Conservation (phyloP, 1,139 yeast species). For the Schwanniomyces etchellsii region DNA sequence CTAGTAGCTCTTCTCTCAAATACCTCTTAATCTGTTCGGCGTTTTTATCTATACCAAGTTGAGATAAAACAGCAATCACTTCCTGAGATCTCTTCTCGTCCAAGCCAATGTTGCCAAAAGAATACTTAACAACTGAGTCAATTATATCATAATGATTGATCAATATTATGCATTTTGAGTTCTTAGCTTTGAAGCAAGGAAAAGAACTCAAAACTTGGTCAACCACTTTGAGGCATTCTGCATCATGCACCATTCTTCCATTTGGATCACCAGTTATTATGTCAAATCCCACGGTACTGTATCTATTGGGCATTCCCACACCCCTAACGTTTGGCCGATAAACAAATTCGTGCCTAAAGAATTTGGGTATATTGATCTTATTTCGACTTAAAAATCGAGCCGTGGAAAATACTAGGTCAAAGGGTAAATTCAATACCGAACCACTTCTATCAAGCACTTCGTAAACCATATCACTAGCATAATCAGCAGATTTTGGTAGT, state of each 20-base stretch:
- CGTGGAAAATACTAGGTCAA: slow-evolving; percentile 82
- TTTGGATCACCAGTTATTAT: slow-evolving; percentile 51
- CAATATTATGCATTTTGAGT: slow-evolving; percentile 48
- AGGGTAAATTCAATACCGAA: slow-evolving; percentile 79
- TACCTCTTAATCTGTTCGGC: slow-evolving; percentile 60
- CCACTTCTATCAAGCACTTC: slow-evolving; percentile 85
- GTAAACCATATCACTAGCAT: slow-evolving; percentile 59
- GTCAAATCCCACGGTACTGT: slow-evolving; percentile 83
- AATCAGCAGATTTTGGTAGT: slow-evolving; percentile 78
- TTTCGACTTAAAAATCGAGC: slow-evolving; percentile 75
- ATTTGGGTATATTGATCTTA: slow-evolving; percentile 51
- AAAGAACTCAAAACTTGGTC: slow-evolving; percentile 64
- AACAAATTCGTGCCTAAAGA: slow-evolving; percentile 74
- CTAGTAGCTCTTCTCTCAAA: slow-evolving; percentile 63
- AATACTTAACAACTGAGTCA: slow-evolving; percentile 56
- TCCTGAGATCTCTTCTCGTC: slow-evolving; percentile 55
- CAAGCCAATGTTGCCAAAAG: slow-evolving; percentile 71
- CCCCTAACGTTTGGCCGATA: slow-evolving; percentile 57
- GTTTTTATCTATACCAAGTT: slow-evolving; percentile 66
- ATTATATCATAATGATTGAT: slow-evolving; percentile 78
- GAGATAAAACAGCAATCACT: slow-evolving; percentile 68
- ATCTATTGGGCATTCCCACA: slow-evolving; percentile 68
- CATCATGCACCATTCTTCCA: slow-evolving; percentile 56
- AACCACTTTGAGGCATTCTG: slow-evolving; percentile 78
- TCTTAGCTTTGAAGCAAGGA: slow-evolving; percentile 52